Base-by-base conservation (phyloP, 2,329 filamentous ascomycete genomes). In the Zasmidium angulare region DNA sequence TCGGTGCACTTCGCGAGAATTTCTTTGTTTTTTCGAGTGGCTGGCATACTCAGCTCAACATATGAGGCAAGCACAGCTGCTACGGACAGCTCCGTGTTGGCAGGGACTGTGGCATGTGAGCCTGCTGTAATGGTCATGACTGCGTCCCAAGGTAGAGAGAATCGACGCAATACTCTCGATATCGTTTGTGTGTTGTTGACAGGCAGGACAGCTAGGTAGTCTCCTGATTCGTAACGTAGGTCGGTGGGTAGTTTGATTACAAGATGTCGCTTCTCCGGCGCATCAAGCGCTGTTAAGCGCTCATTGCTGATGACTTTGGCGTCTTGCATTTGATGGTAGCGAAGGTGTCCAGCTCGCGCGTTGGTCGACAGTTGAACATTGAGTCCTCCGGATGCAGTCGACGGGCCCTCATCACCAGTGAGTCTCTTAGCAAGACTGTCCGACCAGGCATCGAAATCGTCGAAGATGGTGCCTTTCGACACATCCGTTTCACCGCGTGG, bases 21-120 rank as follows among this genome's bases (percentile, higher is more conserved):
- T 64, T 67, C 78, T 71, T 83, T 83, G 1, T 75, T 75, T 1
- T 73, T 66, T n/a, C 79, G 75, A 52, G 88, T 91, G 1, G 87
- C 89, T 0, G 88, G 88, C 66, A 89, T 87, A 2, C 82, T 82
- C 1, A 93, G 79, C 74, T 93, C 90, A 1, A 92, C 85, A 61
- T 91, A 91, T 0, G 86, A 85, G 1, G 84, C 82, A 2, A 93
- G 79, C 0, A 92, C 77, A 58, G 87, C 84, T 14, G 79, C 78
- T 0, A 86, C 87, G 0, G 87, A 84, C 1, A 90, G 78, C 0
- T 84, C 81, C 1, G 76, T 80, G 53, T 82, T 84, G 0, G 79
- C 82, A 0, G 90, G 89, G 1, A 93, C 79, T 59, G 85, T 83
- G 31, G 92, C 84, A 63, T 86, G 85, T 20, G 91, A 82, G 62